A percentile compares a stretch with the other conserved stretches of the same genome.
phyloP scores from a whole-genome alignment of 139 green algal species.

The Spirogloea muscicola region DNA sequence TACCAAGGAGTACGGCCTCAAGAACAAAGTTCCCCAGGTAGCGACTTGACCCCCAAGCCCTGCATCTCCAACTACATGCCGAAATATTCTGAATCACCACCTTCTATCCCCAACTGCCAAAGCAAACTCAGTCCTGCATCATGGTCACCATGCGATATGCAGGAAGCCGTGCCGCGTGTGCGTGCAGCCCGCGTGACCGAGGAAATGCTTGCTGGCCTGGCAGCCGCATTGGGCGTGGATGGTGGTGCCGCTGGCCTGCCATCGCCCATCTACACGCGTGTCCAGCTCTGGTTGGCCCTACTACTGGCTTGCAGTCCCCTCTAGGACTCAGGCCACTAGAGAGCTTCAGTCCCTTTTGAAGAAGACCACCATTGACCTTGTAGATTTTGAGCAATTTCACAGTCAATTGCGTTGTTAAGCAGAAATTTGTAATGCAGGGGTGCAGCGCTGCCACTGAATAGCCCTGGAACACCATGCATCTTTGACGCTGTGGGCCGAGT shows the following conservation, averaged over 20 bases:
- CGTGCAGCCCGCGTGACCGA: constrained; percentile 21
- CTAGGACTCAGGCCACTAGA: neutral
- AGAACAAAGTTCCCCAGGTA: constrained; percentile 67
- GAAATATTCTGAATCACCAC: too few relatives aligned
- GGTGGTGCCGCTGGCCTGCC: neutral
- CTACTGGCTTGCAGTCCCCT: neutral
- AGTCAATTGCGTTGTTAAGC: too few relatives aligned
- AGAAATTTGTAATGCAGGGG: too few relatives aligned
- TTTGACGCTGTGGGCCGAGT: constrained; percentile 58
- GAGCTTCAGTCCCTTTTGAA: too few relatives aligned
- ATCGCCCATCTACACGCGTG: neutral
- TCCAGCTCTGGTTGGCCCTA: constrained; percentile 37
- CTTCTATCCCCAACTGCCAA: too few relatives aligned
- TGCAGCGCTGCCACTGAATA: constrained; percentile 70
- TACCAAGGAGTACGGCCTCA: constrained; percentile 63
- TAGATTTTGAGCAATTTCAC: too few relatives aligned
- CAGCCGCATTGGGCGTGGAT: constrained; percentile 7
- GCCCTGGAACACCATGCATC: constrained; percentile 57
- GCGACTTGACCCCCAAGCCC: too few relatives aligned
- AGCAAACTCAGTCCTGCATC: too few relatives aligned
- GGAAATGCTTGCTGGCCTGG: constrained; percentile 29
- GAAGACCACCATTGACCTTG: too few relatives aligned
- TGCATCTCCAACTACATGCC: too few relatives aligned
- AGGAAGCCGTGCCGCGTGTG: constrained; percentile 13
- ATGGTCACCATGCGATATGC: too few relatives aligned